Conservation (phyloP, 2,329 filamentous ascomycete species). For the Nigrospora sphaerica region DNA sequence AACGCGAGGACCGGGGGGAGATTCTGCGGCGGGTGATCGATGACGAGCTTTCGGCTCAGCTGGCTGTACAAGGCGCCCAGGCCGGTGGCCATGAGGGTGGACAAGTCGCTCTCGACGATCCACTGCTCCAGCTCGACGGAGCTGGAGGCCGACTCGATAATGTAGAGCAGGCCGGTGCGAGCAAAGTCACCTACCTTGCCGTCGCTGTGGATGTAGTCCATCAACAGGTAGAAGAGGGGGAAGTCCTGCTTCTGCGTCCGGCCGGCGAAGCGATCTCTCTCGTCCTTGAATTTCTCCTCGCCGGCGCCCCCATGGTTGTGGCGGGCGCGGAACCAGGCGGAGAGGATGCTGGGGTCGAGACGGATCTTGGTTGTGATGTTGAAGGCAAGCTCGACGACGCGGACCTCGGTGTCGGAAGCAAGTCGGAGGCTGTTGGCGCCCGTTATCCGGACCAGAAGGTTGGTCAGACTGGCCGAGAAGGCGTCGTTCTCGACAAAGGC, state of each 20-base stretch:
- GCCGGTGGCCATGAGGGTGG: slow-evolving; percentile 94
- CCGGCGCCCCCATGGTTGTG: slow-evolving; percentile 16
- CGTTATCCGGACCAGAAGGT: slow-evolving; percentile 73
- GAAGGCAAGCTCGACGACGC: slow-evolving; percentile 88
- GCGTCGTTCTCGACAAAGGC: slow-evolving; percentile 81
- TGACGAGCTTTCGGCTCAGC: slow-evolving; percentile 69
- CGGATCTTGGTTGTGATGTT: slow-evolving; percentile 96
- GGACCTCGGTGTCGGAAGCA: slow-evolving; percentile 74
- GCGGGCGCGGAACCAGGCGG: slow-evolving; percentile 80
- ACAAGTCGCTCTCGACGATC: slow-evolving; percentile 95
- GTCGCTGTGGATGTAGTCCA: slow-evolving; percentile 95
- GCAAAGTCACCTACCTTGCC: slow-evolving; percentile 94
- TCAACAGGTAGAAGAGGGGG: slow-evolving; percentile 87
- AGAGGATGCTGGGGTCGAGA: slow-evolving; percentile 76
- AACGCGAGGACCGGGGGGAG: slow-evolving; percentile 79
- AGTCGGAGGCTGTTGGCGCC: slow-evolving; percentile 67
- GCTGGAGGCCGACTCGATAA: slow-evolving; percentile 86
- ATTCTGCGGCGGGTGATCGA: slow-evolving; percentile 66
- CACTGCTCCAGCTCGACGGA: slow-evolving; percentile 82
- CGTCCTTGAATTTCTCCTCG: slow-evolving; percentile 34
- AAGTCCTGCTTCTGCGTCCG: slow-evolving; percentile 88
- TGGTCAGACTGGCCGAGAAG: slow-evolving; percentile 83
- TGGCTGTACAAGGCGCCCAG: slow-evolving; percentile 69
- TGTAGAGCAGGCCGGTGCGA: slow-evolving; percentile 85
- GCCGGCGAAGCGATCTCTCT: slow-evolving; percentile 68